Evolutionary conservation across 257 asterid genomes (phyloP).

Genomic region (Nicotiana sylvestris): DNA sequence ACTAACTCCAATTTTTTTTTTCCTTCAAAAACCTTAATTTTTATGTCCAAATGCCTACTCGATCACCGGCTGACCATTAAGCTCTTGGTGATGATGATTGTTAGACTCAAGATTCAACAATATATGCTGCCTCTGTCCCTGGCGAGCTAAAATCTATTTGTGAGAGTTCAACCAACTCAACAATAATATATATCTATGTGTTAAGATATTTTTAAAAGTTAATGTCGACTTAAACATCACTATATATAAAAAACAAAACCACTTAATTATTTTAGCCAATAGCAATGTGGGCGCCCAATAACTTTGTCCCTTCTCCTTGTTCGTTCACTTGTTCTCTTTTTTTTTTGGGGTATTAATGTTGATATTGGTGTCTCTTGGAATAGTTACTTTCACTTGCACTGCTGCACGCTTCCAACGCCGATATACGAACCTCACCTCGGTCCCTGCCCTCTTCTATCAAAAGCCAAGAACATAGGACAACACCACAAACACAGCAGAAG

Average conservation of each 20-base stretch:
- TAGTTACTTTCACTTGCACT: slow-evolving; percentile 17
- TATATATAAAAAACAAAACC: too few species aligned
- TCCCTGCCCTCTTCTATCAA: slow-evolving; percentile 2
- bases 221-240: neutral
- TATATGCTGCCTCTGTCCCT: neutral
- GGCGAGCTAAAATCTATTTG: neutral
- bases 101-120: neutral
- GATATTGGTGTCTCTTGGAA: neutral
- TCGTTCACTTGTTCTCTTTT: neutral
- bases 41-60: too few species aligned
- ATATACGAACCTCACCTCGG: neutral
- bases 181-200: too few species aligned
- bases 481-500: slow-evolving; percentile 19
- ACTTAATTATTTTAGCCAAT: neutral
- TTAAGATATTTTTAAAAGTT: too few species aligned
- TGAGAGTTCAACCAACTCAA: neutral
- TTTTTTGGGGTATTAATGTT: neutral
- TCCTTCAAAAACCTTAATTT: too few species aligned
- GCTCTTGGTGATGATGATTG: neutral
- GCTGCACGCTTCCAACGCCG: slow-evolving; percentile 4
- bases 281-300: neutral
- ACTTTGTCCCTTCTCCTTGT: slow-evolving; percentile 23
- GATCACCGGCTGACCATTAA: neutral
- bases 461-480: slow-evolving; percentile 5
- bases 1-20: too few species aligned